Base-by-base conservation (phyloP, 108 stramenopile species). In the Stephanodiscus triporus region DNA sequence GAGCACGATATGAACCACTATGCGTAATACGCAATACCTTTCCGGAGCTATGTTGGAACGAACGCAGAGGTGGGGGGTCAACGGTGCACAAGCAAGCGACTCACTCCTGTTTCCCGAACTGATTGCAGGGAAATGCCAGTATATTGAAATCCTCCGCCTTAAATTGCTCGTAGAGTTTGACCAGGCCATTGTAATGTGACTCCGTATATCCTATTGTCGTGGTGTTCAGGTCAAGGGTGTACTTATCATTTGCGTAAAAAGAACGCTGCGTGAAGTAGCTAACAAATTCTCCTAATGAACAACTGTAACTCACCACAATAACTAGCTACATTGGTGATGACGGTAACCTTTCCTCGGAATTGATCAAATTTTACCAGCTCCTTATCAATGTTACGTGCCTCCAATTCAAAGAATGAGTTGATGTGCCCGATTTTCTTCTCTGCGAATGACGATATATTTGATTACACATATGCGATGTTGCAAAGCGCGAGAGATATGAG, bases 41-140 rank as follows among this genome's bases (percentile, higher is more conserved):
- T 53, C 6, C 1, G 17, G 14, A 50, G 7, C 22, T 9, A 49
- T 17, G 30, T 10, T 8, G 29, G 48, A 50, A 45, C 20, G 53
- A 54, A 8, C 20, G 26, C 17, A 19, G 22, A 54, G 26, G 22
- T 17, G 1, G 20, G 53, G 53, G 1, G 26, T 14, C 24, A 51
- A 20, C 51, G 23, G 23, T 6, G 1, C 19, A 48, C 14, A 75
- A 32, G 23, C 19, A 45, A 49, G 40, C 8, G 10, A 78, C 77
- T 57, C 64, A 77, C 79, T 95, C 91, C 74, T 92, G 90, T 22
- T 82, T 68, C 27, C 94, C 94, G 77, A 95, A 95, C 63, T 95
- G 94, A 69, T 95, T 91, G 80, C 94, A 95, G 1, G 94, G 94
- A 76, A 95, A 95, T 23, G 87, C 87, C 57, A 89, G 62, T 57